Evolutionary conservation across 495 filamentous ascomycete genomes (phyloP).

Genomic region (Tricharina praecox): DNA sequence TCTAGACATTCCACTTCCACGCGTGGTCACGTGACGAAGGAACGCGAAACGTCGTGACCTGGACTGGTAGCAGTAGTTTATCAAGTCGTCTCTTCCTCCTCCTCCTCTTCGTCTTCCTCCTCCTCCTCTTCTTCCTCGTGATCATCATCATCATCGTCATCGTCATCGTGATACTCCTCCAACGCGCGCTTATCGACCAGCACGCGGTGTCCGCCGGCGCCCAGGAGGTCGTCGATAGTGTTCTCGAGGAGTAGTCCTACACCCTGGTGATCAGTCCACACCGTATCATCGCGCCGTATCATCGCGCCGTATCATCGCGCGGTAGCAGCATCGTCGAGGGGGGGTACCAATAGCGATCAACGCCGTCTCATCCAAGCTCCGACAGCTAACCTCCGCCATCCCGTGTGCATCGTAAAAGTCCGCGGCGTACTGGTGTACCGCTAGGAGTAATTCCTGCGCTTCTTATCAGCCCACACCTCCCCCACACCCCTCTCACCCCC

Average conservation of each 20-base stretch:
- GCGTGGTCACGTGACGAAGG: too few species aligned
- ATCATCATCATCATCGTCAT: not conserved
- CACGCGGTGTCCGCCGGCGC: conserved; percentile 15
- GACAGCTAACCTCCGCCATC: conserved; percentile 16
- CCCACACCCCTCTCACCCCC: not conserved
- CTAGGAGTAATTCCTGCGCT: conserved; percentile 21
- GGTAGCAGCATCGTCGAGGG: too few species aligned
- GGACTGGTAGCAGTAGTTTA: not conserved
- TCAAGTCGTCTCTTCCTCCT: not conserved
- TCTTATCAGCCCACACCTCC: not conserved
- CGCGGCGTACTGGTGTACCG: conserved; percentile 20
- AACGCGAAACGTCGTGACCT: too few species aligned
- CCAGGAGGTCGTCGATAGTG: conserved; percentile 10
- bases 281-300: too few species aligned
- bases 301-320: too few species aligned
- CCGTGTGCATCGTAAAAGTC: conserved; percentile 23
- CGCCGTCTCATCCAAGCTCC: conserved; percentile 20
- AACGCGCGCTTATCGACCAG: conserved; percentile 10
- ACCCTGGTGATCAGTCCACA: not conserved
- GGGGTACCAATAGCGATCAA: conserved; percentile 17
- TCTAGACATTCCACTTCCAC: too few species aligned
- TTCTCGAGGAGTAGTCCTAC: conserved; percentile 20
- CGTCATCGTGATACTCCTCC: not conserved
- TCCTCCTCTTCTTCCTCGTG: not conserved
- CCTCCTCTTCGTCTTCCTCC: not conserved